These are phyloP conservation scores for Gossypium longicalyx DNA, from an alignment of 345 rosid genomes.

Conservation along the genomic window DNA sequence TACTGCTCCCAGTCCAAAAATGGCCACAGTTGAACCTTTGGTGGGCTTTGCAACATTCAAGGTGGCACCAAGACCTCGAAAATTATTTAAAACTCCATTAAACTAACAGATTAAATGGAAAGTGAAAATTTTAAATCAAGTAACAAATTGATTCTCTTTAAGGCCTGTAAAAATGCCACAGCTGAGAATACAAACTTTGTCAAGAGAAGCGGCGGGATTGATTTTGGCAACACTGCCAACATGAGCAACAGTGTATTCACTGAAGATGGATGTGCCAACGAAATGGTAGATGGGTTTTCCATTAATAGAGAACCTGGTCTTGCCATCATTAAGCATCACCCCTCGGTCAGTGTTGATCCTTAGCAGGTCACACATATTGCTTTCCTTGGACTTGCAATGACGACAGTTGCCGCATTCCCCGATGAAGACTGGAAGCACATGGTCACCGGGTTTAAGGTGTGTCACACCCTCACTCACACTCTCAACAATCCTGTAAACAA, in stretches of 20 bases:
- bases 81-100: not conserved
- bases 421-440: slow-evolving; percentile 40
- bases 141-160: not conserved
- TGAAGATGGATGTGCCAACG: slow-evolving; percentile 40
- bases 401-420: slow-evolving; percentile 37
- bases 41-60: slow-evolving; percentile 37
- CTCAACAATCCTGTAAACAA: slow-evolving; percentile 27
- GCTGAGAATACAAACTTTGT: slow-evolving; percentile 40
- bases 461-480: slow-evolving; percentile 40
- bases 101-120: not conserved
- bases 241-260: slow-evolving; percentile 32
- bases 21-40: slow-evolving; percentile 37
- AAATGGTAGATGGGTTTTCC: slow-evolving; percentile 40
- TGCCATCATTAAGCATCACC: slow-evolving; percentile 33
- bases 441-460: slow-evolving; percentile 36
- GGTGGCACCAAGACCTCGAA: slow-evolving; percentile 36
- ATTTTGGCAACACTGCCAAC: slow-evolving; percentile 26
- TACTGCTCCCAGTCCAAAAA: slow-evolving; percentile 41
- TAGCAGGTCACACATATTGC: slow-evolving; percentile 37
- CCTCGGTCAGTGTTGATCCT: slow-evolving; percentile 37
- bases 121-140: not conserved
- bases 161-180: slow-evolving; percentile 40
- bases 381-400: slow-evolving; percentile 36
- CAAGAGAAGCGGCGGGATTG: slow-evolving; percentile 35
- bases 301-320: slow-evolving; percentile 36